phyloP scores from a whole-genome alignment of 2,329 filamentous ascomycete species.

The Balansia obtecta region DNA sequence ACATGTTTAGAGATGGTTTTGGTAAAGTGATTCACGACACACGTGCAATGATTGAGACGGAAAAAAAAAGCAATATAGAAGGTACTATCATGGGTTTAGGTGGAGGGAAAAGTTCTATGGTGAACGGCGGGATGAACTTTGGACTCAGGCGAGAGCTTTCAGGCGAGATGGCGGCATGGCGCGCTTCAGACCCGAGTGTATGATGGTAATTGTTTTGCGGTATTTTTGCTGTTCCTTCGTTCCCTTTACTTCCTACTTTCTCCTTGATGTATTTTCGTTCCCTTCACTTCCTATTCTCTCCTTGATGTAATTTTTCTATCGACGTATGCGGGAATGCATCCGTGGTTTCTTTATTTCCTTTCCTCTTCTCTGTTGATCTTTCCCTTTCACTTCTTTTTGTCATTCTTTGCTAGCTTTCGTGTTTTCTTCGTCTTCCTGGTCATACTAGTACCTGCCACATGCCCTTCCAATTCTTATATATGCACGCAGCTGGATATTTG shows the following conservation, averaged over 20 bases:
- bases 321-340: too few species aligned
- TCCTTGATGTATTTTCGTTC: background rate
- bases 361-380: too few species aligned
- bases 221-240: background rate
- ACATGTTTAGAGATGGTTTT: background rate
- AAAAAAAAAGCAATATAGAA: background rate
- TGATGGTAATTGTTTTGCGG: background rate
- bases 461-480: background rate
- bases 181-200: background rate
- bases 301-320: background rate
- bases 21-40: background rate
- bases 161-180: background rate
- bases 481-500: too few species aligned
- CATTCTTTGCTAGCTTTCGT: background rate
- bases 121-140: background rate
- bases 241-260: background rate
- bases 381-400: background rate
- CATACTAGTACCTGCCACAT: background rate
- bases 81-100: background rate
- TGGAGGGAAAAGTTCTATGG: background rate
- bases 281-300: background rate
- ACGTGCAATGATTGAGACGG: background rate
- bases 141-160: background rate
- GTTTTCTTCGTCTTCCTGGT: background rate
- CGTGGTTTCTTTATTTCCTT: background rate